Conservation (phyloP, 2,329 filamentous ascomycete genomes). For the Penicillium sp. region DNA sequence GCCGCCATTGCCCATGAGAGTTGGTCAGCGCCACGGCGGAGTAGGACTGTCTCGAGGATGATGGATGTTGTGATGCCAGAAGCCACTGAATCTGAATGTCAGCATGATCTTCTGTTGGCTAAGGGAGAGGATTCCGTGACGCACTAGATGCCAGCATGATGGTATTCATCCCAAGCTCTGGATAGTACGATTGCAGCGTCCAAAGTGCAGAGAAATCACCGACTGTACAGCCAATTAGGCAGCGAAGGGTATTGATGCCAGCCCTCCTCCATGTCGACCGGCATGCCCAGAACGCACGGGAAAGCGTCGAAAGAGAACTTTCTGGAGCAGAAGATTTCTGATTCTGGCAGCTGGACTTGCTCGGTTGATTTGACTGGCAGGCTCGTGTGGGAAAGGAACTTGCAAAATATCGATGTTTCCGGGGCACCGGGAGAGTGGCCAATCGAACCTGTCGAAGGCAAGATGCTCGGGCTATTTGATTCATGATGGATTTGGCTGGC, state of each 20-base stretch:
- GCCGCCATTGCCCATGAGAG: slow-evolving; percentile 52
- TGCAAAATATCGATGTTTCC: not conserved
- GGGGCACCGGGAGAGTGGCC: too few relatives aligned
- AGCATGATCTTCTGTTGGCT: not conserved
- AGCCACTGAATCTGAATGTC: slow-evolving; percentile 46
- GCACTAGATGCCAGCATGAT: slow-evolving; percentile 58
- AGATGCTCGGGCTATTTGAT: not conserved
- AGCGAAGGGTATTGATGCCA: slow-evolving; percentile 57
- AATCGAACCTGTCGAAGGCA: not conserved
- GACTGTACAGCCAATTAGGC: slow-evolving; percentile 56
- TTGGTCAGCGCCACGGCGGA: slow-evolving; percentile 52
- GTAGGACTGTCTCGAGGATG: slow-evolving; percentile 55
- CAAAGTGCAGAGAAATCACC: slow-evolving; percentile 62
- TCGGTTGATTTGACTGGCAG: not conserved
- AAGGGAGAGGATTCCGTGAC: too few relatives aligned
- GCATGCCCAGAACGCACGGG: slow-evolving; percentile 39
- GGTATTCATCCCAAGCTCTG: slow-evolving; percentile 49
- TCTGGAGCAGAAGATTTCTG: not conserved
- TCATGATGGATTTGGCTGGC: not conserved
- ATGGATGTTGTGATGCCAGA: slow-evolving; percentile 56
- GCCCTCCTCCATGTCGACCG: slow-evolving; percentile 52
- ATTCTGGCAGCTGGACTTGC: not conserved
- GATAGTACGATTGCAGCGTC: slow-evolving; percentile 54
- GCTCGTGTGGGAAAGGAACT: not conserved
- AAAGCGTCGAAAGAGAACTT: slow-evolving; percentile 1